Evolutionary conservation across 139 green algal genomes (phyloP).

Genomic region (Asterochloris sp.): DNA sequence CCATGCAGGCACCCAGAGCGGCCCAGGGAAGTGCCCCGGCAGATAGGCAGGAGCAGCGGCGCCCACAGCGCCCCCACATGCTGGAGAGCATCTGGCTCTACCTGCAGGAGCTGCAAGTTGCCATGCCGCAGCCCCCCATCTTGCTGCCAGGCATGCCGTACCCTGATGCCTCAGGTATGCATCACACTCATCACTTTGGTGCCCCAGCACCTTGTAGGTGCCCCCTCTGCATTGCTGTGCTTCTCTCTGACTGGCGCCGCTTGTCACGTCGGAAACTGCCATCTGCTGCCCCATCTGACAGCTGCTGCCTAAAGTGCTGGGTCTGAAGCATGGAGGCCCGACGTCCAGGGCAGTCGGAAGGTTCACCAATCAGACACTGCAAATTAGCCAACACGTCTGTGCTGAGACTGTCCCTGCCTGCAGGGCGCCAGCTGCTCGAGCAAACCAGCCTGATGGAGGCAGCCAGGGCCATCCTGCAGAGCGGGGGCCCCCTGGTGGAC

Average conservation of each 20-base stretch:
- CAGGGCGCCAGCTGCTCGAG: constrained; percentile 1
- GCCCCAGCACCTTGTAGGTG: neutral
- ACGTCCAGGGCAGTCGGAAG: neutral
- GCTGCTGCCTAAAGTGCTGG: neutral
- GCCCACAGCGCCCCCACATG: neutral
- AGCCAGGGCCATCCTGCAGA: neutral
- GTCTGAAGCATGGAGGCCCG: neutral
- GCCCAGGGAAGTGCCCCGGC: neutral
- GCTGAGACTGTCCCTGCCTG: neutral
- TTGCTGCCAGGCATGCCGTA: constrained; percentile 5
- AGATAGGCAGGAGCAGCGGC: neutral
- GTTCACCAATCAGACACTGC: neutral
- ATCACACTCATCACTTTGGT: neutral
- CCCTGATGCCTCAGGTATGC: neutral
- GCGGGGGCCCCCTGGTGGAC: too few species aligned
- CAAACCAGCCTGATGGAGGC: constrained; percentile 7
- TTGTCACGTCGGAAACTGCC: neutral
- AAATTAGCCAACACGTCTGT: neutral
- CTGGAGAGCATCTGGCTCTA: constrained; percentile 13
- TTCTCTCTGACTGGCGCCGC: neutral
- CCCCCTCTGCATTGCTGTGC: neutral
- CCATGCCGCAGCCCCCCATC: constrained; percentile 2
- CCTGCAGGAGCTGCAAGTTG: neutral
- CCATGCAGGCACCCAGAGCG: neutral
- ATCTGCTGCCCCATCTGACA: neutral